Evolutionary conservation across 2,329 filamentous ascomycete genomes (phyloP).

Genomic region (Alternaria alternata): DNA sequence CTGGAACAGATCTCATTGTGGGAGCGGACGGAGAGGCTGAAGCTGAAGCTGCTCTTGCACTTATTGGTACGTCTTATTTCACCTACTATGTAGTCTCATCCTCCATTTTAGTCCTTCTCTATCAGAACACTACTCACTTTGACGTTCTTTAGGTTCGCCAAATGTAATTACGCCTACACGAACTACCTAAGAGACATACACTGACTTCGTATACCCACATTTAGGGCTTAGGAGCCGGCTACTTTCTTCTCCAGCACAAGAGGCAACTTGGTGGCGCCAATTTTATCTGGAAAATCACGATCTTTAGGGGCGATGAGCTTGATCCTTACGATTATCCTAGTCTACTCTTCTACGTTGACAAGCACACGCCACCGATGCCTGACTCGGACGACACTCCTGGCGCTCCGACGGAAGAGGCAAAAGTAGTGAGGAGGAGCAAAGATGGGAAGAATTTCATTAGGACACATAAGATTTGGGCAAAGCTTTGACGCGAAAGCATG

Average conservation of each 20-base stretch:
- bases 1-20: conserved; percentile 6
- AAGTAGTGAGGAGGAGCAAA: background rate
- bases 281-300: conserved; percentile 17
- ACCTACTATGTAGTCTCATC: background rate
- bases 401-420: background rate
- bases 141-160: conserved; percentile 11
- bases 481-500: background rate
- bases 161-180: conserved; percentile 3
- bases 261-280: conserved; percentile 19
- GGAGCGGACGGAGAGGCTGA: background rate
- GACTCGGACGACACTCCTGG: background rate
- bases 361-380: background rate
- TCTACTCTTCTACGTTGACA: conserved; percentile 19
- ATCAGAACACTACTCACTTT: background rate
- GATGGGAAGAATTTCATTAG: background rate
- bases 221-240: conserved; percentile 11
- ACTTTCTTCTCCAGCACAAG: conserved; percentile 24
- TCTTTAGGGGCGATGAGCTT: conserved; percentile 2
- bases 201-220: too few species aligned
- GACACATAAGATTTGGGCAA: background rate
- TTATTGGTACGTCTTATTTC: background rate
- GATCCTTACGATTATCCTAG: too few species aligned
- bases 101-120: background rate
- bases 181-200: too few species aligned
- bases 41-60: background rate